Conservation (phyloP, 164 flowering plant genomes). For the Vitis rotundifolia region DNA sequence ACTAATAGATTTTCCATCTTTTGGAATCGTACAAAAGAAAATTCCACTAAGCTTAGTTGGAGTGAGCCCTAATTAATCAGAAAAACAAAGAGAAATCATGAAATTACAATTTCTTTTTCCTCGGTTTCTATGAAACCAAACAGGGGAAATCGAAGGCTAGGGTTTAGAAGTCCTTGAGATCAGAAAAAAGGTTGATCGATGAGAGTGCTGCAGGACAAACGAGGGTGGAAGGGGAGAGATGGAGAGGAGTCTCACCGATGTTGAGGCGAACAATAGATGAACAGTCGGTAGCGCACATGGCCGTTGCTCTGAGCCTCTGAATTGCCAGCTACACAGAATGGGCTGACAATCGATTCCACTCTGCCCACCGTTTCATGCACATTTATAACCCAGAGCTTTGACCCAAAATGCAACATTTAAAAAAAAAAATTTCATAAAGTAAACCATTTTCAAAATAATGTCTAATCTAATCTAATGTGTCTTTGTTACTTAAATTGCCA, state of each 20-base stretch:
- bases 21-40: not conserved
- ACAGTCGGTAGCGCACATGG: conserved; percentile 22
- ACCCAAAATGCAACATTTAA: too few relatives aligned
- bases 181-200: not conserved
- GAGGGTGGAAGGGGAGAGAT: not conserved
- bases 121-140: conserved; percentile 5
- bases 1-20: too few relatives aligned
- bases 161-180: not conserved
- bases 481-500: too few relatives aligned
- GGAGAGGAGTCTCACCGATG: conserved; percentile 45
- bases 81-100: not conserved
- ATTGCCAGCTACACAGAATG: too few relatives aligned
- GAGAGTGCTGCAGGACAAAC: not conserved
- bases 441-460: too few relatives aligned
- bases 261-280: conserved; percentile 61
- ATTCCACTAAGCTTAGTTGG: not conserved
- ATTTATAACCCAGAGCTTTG: too few relatives aligned
- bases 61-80: not conserved
- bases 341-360: too few relatives aligned
- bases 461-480: too few relatives aligned
- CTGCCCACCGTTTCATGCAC: too few relatives aligned
- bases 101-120: not conserved
- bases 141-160: not conserved
- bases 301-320: conserved; percentile 5
- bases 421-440: too few relatives aligned